Evolutionary conservation across 1,284 basidiomycete species (phyloP), one percentile per base, ranked within the genome.

Genomic region (Tilletia indica): DNA sequence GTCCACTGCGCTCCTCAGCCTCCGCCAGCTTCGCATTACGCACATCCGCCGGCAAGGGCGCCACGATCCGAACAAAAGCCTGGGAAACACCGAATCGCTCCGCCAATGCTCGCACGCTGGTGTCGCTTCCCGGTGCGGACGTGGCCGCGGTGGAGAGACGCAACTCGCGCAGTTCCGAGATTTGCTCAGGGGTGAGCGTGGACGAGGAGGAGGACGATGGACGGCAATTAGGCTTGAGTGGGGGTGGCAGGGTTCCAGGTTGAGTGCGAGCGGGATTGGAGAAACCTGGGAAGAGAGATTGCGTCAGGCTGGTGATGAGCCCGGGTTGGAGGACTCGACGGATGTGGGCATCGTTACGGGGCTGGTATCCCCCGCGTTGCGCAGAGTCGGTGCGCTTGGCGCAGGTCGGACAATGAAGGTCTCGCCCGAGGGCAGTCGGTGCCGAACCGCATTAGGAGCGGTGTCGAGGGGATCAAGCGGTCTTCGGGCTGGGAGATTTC

Each of bases 341-440:
- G 61, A 38, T 64, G 61, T 8, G 9, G 42, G 42, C 42, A 45
- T 14, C 14, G 16, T 25, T 31, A 31, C 45, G 0, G 72, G 11
- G 12, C 31, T 34, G 11, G 56, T 16, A 38, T 67, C 70, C 11
- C 34, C 42, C 34, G 36, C 70, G 19, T 72, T 77, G 11, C 73
- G 72, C n/a, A 72, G 66, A 12, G 76, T 67, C 11, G 64, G 14
- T 8, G 76, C 64, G 4, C 77, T 70, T 14, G 82, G 81, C 0
- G 82, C 76, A 4, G 79, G 77, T 31, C 82, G 79, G 12, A 79
- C 77, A 71, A 83, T 79, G 67, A 83, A 78, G 8, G 78, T 82
- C 63, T 79, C 80, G 51, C 82, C 82, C 2, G 73, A 51, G 4
- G 71, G 58, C 16, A 83, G 73, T 0, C 77, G 71, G 72, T 80